Conservation (phyloP, 176 grass and related monocot genomes). For the Oryza punctata region DNA sequence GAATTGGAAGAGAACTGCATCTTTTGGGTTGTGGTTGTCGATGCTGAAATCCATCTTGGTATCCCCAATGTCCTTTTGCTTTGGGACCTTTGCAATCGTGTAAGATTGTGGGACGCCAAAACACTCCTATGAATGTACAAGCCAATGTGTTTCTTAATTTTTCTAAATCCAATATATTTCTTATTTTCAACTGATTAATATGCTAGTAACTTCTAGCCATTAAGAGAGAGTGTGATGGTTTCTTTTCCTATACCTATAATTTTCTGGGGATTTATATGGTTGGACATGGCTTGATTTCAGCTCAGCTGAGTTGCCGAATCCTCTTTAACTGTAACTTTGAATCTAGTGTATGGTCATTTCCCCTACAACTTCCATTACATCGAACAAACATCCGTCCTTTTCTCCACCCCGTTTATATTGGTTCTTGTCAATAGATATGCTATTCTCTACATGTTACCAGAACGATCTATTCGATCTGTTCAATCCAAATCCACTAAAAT, state of each 20-base stretch:
- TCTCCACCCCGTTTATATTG: neutral
- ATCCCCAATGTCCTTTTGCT: neutral
- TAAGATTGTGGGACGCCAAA: neutral
- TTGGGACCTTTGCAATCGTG: neutral
- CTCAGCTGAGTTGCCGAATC: neutral
- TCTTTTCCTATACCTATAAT: neutral
- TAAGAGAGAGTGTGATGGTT: too few species aligned
- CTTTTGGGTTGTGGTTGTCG: neutral
- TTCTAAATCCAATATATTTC: too few species aligned
- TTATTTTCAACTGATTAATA: neutral
- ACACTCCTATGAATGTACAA: neutral
- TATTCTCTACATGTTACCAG: neutral
- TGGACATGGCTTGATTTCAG: neutral
- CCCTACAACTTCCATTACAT: neutral
- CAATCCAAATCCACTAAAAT: neutral
- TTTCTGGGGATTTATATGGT: neutral
- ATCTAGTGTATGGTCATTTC: neutral
- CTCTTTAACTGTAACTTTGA: slow-evolving; percentile 1
- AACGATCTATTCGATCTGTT: neutral
- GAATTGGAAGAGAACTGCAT: neutral
- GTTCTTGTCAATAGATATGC: neutral
- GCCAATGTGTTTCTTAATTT: neutral
- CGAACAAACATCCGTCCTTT: neutral
- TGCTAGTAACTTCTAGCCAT: too few species aligned
- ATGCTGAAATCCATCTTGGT: neutral